Base-by-base conservation (phyloP, 495 filamentous ascomycete species). In the Aspergillus homomorphus region DNA sequence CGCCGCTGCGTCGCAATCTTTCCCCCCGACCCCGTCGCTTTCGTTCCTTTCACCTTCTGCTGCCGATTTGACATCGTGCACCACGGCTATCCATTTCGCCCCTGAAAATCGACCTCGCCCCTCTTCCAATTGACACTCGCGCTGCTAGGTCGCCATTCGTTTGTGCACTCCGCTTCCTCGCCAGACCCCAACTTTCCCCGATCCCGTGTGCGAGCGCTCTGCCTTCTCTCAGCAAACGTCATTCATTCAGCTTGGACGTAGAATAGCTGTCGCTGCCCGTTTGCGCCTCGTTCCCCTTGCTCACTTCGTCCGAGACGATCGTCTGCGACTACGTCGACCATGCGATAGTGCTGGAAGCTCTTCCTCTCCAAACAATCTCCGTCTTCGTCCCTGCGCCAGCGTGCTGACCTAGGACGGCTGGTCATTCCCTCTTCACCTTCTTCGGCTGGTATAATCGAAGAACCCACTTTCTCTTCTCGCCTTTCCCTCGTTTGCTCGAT, bases 331-430 rank as follows among this genome's bases (percentile, higher is more conserved):
- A 24, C 21, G n/a, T 61, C 58, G 59, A 62, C 52, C 57, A 77
- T 73, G 71, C 68, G 63, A 71, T 77, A 76, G 72, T 71, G 65
- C 74, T 76, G 74, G 74, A 62, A 73, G 70, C 70, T 61, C 60
- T 60, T 64, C 57, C 51, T 42, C 59, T 12, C 33, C 33, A 38
- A 38, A 38, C 15, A 5, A 14, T 38, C 33, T 69, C 58, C 38
- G 67, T 66, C 53, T 65, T 43, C 50, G 45, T 52, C 55, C 51
- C 57, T 59, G 30, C 62, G 61, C 60, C 56, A 59, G 49, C 42
- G 30, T 52, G 42, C 61, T 51, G 51, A 61, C 51, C 57, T 53
- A 22, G 53, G 58, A 58, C 67, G 71, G 71, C 70, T 73, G 73
- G 71, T 58, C 51, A 63, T 62, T 65, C 54, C 54, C 60, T n/a